Percentiles rank a stretch among this genome's conserved stretches.
phyloP scores from a whole-genome alignment of 805 yeast species.

The Priceomyces haplophilus region DNA sequence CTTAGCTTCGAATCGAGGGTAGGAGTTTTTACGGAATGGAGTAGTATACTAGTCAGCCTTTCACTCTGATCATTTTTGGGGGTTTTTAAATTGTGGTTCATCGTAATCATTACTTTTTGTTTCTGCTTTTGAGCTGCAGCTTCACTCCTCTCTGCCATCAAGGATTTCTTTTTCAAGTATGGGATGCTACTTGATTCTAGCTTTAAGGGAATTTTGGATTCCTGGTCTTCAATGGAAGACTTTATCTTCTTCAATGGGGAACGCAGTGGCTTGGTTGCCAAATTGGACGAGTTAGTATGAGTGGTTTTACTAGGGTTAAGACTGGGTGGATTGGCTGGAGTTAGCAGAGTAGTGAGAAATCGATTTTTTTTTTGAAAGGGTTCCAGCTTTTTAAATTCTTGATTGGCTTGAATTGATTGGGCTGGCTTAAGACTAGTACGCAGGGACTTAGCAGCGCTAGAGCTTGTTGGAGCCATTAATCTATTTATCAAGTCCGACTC shows the following conservation, averaged over 20 bases:
- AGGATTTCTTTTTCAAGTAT: slow-evolving; percentile 23
- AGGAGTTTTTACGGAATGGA: neutral
- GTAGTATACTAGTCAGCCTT: neutral
- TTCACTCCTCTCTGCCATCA: slow-evolving; percentile 27
- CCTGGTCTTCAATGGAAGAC: slow-evolving; percentile 9
- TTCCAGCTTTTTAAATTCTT: slow-evolving; percentile 3
- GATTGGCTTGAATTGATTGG: neutral
- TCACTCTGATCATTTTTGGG: neutral
- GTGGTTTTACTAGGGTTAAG: slow-evolving; percentile 17
- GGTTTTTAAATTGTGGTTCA: slow-evolving; percentile 18
- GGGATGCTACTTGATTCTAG: slow-evolving; percentile 18
- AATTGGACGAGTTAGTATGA: slow-evolving; percentile 9
- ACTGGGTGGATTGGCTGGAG: slow-evolving; percentile 27
- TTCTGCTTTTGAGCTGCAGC: slow-evolving; percentile 24
- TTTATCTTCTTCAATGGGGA: slow-evolving; percentile 14
- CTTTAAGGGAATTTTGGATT: slow-evolving; percentile 10
- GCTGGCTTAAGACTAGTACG: slow-evolving; percentile 2
- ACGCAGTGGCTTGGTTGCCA: slow-evolving; percentile 9
- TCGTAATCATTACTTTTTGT: slow-evolving; percentile 24
- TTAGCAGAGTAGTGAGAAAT: slow-evolving; percentile 35
- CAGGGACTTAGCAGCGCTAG: slow-evolving; percentile 27
- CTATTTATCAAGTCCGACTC: slow-evolving; percentile 16
- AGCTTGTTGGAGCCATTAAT: slow-evolving; percentile 28
- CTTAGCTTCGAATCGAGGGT: neutral
- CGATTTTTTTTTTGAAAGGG: slow-evolving; percentile 23